Evolutionary conservation across 2,329 filamentous ascomycete species (phyloP), one percentile per base, ranked within the genome.

Genomic region (Ophiostoma novo-ulmi): DNA sequence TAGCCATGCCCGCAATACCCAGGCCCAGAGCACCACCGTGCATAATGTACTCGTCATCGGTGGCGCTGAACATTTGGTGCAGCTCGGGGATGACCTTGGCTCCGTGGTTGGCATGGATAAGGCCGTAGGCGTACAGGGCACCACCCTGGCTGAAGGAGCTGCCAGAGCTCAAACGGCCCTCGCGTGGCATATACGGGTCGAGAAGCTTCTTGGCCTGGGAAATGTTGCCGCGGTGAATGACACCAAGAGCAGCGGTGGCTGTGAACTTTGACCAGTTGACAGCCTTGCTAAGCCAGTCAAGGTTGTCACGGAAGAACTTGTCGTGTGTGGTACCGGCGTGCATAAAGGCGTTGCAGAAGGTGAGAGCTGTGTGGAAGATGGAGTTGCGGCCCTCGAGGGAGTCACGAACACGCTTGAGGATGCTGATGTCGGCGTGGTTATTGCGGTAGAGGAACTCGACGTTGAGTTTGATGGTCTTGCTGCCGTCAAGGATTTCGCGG

Each of bases 241-340:
- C 95, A 79, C 95, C 95, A 6, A 99, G 84, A 8, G 95, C 95
- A 71, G 95, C 95, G 5, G 95, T 99, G 17, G 95, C 95, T 0
- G 95, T 97, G 79, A 99, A 99, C 79, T 99, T 99, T 73, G 94
- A 97, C 95, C 95, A 99, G 82, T 99, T 99, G 67, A 98, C 93
- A 36, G 95, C 95, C 83, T 98, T 99, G 72, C 94, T 94, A 3
- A 99, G 83, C 95, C 95, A 99, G 75, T 99, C 95, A 35, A 99
- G 82, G 78, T 99, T 99, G 77, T 98, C 93, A 8, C 96, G 88
- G 88, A 99, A 98, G 82, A 99, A 99, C 77, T 94, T 96, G 81
- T 99, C 95, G 76, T 97, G 95, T 0, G 94, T 97, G 0, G 95
- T 99, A 72, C 95, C 96, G 70, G 97, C 94, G 79, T 99, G 97